Base-by-base conservation (phyloP, 2,329 filamentous ascomycete genomes). In the Xylaria polymorpha region DNA sequence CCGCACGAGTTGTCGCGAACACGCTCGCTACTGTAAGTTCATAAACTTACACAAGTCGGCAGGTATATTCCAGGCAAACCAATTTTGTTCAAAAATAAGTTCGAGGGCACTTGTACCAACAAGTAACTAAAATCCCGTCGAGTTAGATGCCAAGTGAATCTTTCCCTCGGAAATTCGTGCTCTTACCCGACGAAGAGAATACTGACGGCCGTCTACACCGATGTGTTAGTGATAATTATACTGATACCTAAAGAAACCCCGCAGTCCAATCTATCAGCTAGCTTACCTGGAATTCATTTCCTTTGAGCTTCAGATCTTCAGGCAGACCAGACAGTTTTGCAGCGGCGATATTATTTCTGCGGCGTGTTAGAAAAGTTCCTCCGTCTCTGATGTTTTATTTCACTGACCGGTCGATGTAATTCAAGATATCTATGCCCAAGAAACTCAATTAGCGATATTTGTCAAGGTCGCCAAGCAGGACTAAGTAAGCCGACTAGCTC, bases 321-420 rank as follows among this genome's bases (percentile, higher is more conserved):
- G 81, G 79, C 25, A 82, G 78, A 4, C 86, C 86, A 1, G 84
- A 85, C 6, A 89, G 77, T 71, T 84, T 82, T 3, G 86, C 87
- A 32, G 82, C 81, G 2, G 86, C 86, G 64, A 89, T 88, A 66
- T 88, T 88, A 74, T 88, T 88, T 50, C 85, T 81, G 66, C 15
- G 18, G 0, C 32, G 22, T 3, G 22, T 75, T 71, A 76, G 69
- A 32, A 46, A 46, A 10, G 14, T 14, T 7, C 22, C 25, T 56
- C 18, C 1, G 5, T 22, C n/a, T 29, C 8, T 14, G 4, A 9
- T 1, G 10, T 37, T 51, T 57, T 39, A n/a, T 35, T 37, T 25
- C 43, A 66, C 74, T 68, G 32, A 75, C 74, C 74, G 74, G 50
- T 75, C 73, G 50, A 77, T 75, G 59, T 78, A 79, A 64, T 79